Evolutionary conservation across 2,329 filamentous ascomycete species (phyloP).

Genomic region (Fusarium sororula): DNA sequence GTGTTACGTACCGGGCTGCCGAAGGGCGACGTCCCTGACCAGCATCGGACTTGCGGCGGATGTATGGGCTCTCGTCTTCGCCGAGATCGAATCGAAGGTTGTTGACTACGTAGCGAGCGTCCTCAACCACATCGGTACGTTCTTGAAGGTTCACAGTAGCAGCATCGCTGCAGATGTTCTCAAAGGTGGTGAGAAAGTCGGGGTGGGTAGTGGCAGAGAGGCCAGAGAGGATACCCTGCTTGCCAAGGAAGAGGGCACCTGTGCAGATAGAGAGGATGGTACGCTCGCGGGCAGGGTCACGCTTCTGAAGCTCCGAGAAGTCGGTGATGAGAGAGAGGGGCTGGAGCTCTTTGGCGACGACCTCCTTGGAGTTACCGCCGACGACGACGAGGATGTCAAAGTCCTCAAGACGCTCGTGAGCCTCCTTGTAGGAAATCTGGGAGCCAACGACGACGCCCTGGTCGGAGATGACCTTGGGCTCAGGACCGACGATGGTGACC

Average conservation of each 20-base stretch:
- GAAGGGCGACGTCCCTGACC: slow-evolving; percentile 63
- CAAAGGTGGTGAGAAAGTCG: slow-evolving; percentile 81
- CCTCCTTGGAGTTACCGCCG: slow-evolving; percentile 71
- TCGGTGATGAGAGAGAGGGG: slow-evolving; percentile 77
- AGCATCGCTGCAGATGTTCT: slow-evolving; percentile 81
- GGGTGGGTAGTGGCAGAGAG: slow-evolving; percentile 85
- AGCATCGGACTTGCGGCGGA: slow-evolving; percentile 76
- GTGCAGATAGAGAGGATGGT: slow-evolving; percentile 84
- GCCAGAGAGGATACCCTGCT: slow-evolving; percentile 80
- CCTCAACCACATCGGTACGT: slow-evolving; percentile 84
- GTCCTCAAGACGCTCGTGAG: slow-evolving; percentile 75
- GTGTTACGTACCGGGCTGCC: slow-evolving; percentile 64
- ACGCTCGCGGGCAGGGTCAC: slow-evolving; percentile 80
- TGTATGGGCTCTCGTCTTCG: slow-evolving; percentile 84
- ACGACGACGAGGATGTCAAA: slow-evolving; percentile 84
- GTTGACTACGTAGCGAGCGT: slow-evolving; percentile 86
- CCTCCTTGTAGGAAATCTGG: slow-evolving; percentile 82
- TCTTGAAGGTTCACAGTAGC: slow-evolving; percentile 75
- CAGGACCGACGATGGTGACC: slow-evolving; percentile 62
- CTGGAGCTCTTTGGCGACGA: slow-evolving; percentile 74
- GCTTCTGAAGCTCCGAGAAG: slow-evolving; percentile 82
- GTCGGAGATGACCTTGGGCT: slow-evolving; percentile 63
- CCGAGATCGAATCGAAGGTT: slow-evolving; percentile 88
- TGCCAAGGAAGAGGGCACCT: slow-evolving; percentile 79
- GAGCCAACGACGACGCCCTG: slow-evolving; percentile 76